Base-by-base conservation (phyloP, 2,329 filamentous ascomycete species). In the Colletotrichum gloeosporioides region DNA sequence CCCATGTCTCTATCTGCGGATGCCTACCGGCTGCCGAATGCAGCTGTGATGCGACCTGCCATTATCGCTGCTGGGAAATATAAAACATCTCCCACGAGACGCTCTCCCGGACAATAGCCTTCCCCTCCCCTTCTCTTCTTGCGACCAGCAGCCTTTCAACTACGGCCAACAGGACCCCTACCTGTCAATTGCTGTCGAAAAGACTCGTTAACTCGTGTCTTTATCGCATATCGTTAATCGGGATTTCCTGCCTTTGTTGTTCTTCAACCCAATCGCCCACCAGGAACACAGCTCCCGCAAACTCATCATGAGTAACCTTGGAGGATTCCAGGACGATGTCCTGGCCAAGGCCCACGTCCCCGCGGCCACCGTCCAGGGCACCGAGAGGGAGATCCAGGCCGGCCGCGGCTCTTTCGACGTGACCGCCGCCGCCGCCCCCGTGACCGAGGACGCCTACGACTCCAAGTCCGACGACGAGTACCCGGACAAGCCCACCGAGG, bases 401-500 rank as follows among this genome's bases (percentile, higher is more conserved):
- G 76, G 77, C 77, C 73, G 73, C 78, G 64, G 77, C 75, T 77
- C 77, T 67, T 44, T 77, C 73, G 69, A 78, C 76, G 77, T 78
- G 79, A 77, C 79, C 66, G 76, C 76, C 71, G 72, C 78, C 74
- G 76, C 69, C 78, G 73, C 79, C 57, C 64, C 79, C 31, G 63
- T 79, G 57, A 73, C 57, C 27, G 67, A 73, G 29, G 77, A 79
- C 7, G 75, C 78, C 66, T 80, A 81, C 55, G 80, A 80, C 53
- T 72, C 79, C 31, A 78, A 79, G 29, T 78, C 79, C 12, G 81
- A 84, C 65, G 79, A 82, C 4, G 78, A 82, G 69, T 84, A 81
- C 71, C 81, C 82, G 66, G 82, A 85, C 79, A 84, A 83, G 77
- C 92, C 92, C 4, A 93, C 91, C 8, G 89, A 91, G 36, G 92